Conservation (phyloP, 2,329 filamentous ascomycete species). For the Sporothrix globosa region DNA sequence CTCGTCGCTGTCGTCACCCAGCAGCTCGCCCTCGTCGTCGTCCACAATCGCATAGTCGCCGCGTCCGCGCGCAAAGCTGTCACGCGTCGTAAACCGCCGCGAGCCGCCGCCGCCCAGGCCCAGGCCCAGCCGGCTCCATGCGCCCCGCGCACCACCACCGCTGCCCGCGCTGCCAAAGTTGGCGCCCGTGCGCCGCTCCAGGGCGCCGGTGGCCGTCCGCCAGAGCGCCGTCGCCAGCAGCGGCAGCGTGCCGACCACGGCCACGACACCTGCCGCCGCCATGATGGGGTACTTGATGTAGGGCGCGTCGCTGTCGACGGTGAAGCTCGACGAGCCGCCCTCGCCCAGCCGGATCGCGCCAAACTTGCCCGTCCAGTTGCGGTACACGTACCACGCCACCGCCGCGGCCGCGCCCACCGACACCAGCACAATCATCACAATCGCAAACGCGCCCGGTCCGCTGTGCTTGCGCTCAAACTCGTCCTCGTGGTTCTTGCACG, state of each 20-base stretch:
- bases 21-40: constrained; percentile 89
- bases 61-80: constrained; percentile 82
- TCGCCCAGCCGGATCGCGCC: constrained; percentile 91
- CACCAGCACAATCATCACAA: constrained; percentile 76
- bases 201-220: constrained; percentile 61
- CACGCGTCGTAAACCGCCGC: constrained; percentile 80
- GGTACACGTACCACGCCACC: constrained; percentile 82
- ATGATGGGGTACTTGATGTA: constrained; percentile 84
- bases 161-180: constrained; percentile 50
- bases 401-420: constrained; percentile 72
- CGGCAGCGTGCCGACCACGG: constrained; percentile 65
- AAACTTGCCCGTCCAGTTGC: constrained; percentile 85
- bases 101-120: constrained; percentile 50
- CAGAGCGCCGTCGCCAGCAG: constrained; percentile 73
- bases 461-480: constrained; percentile 72
- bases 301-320: constrained; percentile 67
- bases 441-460: constrained; percentile 68
- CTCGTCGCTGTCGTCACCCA: constrained; percentile 92
- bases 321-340: constrained; percentile 43
- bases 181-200: constrained; percentile 48
- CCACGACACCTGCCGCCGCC: constrained; percentile 65
- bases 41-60: constrained; percentile 89
- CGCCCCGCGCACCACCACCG: constrained; percentile 47
- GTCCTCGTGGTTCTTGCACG: constrained; percentile 79
- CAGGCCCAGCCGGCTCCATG: constrained; percentile 53